These are phyloP conservation scores for Emiliania huxleyi DNA, from an alignment of 78 protist species.

Conservation along the genomic window DNA sequence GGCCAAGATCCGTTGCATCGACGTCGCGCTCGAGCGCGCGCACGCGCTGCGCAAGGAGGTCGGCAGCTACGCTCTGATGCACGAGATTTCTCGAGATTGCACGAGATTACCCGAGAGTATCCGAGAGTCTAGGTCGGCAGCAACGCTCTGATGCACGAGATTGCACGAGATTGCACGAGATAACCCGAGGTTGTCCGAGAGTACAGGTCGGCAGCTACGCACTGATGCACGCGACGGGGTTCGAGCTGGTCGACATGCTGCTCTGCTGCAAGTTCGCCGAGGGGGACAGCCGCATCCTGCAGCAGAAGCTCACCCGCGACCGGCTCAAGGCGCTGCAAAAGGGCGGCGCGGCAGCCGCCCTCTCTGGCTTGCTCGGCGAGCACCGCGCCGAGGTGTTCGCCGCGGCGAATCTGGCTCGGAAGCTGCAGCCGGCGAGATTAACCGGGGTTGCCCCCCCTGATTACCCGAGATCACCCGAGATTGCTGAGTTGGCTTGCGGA, in stretches of 20 bases:
- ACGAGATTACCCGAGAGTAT: too few species aligned
- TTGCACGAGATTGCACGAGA: too few species aligned
- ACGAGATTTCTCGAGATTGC: too few species aligned
- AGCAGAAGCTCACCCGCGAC: conserved; percentile 58
- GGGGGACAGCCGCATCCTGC: conserved; percentile 56
- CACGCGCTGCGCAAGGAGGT: conserved; percentile 16
- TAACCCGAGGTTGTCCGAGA: too few species aligned
- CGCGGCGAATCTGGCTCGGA: background rate
- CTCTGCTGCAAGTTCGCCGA: conserved; percentile 58
- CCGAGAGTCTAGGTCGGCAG: too few species aligned
- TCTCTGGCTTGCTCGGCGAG: background rate
- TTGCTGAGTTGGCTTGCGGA: too few species aligned
- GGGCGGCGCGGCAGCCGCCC: background rate
- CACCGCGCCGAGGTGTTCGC: background rate
- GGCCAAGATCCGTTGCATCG: conserved; percentile 34
- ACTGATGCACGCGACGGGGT: conserved; percentile 54
- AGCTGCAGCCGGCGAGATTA: background rate
- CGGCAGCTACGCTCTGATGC: too few species aligned
- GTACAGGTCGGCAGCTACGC: conserved; percentile 63
- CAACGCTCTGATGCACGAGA: too few species aligned
- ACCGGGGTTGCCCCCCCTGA: too few species aligned
- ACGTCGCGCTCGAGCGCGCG: background rate
- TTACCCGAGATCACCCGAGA: too few species aligned
- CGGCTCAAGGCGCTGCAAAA: background rate
- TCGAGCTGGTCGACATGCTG: conserved; percentile 49